Base-by-base conservation (phyloP, 176 grass and related monocot species). In the Saccharum spontaneum region DNA sequence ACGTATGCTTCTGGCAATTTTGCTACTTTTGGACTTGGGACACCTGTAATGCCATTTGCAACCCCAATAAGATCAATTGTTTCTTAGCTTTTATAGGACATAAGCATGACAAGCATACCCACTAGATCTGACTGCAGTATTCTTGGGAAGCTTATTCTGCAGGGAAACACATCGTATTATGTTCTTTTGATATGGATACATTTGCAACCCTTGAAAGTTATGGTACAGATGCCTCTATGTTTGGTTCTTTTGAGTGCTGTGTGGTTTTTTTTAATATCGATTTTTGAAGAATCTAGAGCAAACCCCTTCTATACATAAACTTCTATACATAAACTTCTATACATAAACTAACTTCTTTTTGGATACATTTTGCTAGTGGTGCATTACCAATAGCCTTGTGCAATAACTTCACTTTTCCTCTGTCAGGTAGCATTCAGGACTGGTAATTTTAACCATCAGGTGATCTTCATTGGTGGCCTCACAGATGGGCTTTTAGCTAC, bases 391-490 rank as follows among this genome's bases (percentile, higher is more conserved):
- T 26, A 20, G n/a, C 13, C 15, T 52, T 77, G 10, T 82, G 12
- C 1, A 4, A 40, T 84, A 83, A 73, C 11, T 77, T 49, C 45
- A 66, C 30, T 39, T 66, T 71, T 41, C 82, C 46, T 86, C 67
- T 84, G 84, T 81, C 73, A 99, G 94, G 91, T 94, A 52, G 97
- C 97, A 63, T 94, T 99, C 76, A 94, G 75, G 92, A 94, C 90
- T 73, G 90, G 90, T 55, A 92, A 99, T 79, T 99, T 96, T 84
- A 99, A 75, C 61, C 97, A 96, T 26, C 97, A 99, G 86, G 92
- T 97, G 37, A 92, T 99, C 74, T 97, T 99, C 77, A 82, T 99
- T 67, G 97, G 97, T 85, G 97, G 97, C 78, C 90, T 97, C 82
- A 90, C 94, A 24, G 94, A 99, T 66, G 97, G 94, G 50, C 86